These are phyloP conservation scores for Coniochaeta hoffmannii DNA, from an alignment of 2,329 filamentous ascomycete species.

Conservation along the genomic window DNA sequence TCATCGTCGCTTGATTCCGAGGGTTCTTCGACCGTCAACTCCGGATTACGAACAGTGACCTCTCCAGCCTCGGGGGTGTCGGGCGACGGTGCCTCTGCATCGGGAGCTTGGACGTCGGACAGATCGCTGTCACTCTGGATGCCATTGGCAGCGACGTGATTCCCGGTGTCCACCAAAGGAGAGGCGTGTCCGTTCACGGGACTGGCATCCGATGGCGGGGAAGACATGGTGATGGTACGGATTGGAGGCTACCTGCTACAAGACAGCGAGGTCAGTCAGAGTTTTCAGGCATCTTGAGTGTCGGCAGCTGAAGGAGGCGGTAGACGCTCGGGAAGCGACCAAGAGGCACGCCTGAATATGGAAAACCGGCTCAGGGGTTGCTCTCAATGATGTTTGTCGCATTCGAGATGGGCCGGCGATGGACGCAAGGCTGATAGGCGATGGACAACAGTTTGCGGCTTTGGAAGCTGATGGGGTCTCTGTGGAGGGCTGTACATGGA, in stretches of 20 bases:
- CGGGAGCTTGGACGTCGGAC: conserved; percentile 58
- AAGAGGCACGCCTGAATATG: conserved; percentile 17
- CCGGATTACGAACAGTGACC: conserved; percentile 26
- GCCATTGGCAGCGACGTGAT: conserved; percentile 29
- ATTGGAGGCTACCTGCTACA: conserved; percentile 54
- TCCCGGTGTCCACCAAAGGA: conserved; percentile 40
- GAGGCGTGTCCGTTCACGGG: conserved; percentile 61
- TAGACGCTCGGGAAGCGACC: conserved; percentile 26
- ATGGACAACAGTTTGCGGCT: conserved; percentile 37
- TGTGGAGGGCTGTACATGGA: conserved; percentile 16
- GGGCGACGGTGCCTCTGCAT: conserved; percentile 34
- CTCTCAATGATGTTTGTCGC: conserved; percentile 33
- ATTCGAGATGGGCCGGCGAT: conserved; percentile 33
- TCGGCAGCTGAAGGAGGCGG: conserved; percentile 13
- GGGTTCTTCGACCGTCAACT: conserved; percentile 33
- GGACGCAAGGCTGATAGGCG: conserved; percentile 40
- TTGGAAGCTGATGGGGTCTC: conserved; percentile 13
- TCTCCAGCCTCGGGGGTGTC: conserved; percentile 32
- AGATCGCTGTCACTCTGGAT: conserved; percentile 66
- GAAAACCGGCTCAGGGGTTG: conserved; percentile 14
- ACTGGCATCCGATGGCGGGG: conserved; percentile 52
- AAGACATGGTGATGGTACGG: conserved; percentile 56
- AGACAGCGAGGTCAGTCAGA: conserved; percentile 41
- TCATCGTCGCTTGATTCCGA: conserved; percentile 44
- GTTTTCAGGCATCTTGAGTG: conserved; percentile 13